Percentiles rank a stretch among this genome's conserved stretches.
Conservation (phyloP, 768 basidiomycete species). For the Hemileccinum rubropunctum region DNA sequence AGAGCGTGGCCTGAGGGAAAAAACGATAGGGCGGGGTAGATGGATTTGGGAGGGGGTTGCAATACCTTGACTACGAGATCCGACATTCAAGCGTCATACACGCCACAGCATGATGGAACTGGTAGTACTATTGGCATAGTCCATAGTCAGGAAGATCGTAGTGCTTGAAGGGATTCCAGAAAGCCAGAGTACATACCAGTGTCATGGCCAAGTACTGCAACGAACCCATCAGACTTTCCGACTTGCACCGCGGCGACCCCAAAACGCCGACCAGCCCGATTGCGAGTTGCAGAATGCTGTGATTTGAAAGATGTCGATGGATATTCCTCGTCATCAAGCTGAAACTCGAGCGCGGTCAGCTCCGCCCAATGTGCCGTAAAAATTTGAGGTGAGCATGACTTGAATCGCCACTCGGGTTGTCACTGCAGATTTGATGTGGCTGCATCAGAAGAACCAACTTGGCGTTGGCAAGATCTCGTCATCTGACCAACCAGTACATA, state of each 20-base stretch:
- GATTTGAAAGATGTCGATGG: background rate
- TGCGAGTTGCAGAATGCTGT: constrained; percentile 1
- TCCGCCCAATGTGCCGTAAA: no score
- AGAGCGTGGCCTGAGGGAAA: constrained; percentile 13
- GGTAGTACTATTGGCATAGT: background rate
- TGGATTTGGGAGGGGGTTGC: background rate
- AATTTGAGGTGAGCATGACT: no score
- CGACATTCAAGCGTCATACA: background rate
- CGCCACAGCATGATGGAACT: background rate
- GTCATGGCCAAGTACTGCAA: background rate
- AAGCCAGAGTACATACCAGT: background rate
- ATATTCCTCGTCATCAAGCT: background rate
- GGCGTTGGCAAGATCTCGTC: no score
- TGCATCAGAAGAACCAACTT: background rate
- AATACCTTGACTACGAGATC: constrained; percentile 21
- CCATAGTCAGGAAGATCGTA: background rate
- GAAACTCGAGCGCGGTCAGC: background rate
- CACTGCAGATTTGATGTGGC: background rate
- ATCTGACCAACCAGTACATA: no score
- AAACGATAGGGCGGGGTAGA: background rate
- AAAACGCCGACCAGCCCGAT: background rate
- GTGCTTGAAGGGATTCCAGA: background rate
- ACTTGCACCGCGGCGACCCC: background rate
- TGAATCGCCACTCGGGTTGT: background rate
- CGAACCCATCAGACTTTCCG: background rate